phyloP scores from a whole-genome alignment of 108 stramenopile species.

The Nitzschia sp. region DNA sequence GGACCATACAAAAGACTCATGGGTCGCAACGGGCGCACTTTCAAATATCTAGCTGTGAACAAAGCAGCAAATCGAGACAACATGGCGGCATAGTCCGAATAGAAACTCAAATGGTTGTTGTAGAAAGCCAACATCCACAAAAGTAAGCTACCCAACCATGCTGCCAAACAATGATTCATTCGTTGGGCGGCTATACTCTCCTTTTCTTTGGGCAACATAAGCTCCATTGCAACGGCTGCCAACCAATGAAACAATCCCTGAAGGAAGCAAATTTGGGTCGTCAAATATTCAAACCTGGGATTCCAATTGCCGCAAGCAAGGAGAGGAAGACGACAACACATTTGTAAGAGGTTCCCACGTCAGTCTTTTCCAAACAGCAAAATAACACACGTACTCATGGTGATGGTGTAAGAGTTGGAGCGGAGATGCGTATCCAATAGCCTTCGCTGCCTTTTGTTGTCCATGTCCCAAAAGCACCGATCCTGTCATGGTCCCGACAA shows the following conservation, averaged over 20 bases:
- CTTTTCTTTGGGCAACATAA: constrained; percentile 26
- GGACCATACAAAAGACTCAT: constrained; percentile 38
- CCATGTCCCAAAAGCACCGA: constrained; percentile 43
- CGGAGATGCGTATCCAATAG: constrained; percentile 25
- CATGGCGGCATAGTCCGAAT: constrained; percentile 43
- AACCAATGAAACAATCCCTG: constrained; percentile 60
- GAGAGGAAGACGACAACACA: no score
- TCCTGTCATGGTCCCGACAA: constrained; percentile 55
- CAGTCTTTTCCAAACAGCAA: not conserved
- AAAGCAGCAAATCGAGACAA: constrained; percentile 29
- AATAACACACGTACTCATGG: constrained; percentile 27
- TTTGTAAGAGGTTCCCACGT: no score
- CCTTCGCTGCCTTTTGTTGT: constrained; percentile 20
- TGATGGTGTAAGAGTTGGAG: constrained; percentile 35
- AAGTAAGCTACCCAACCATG: constrained; percentile 29
- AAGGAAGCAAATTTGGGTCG: constrained; percentile 46
- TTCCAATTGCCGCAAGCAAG: constrained; percentile 5
- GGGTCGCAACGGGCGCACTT: constrained; percentile 23
- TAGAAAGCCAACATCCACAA: constrained; percentile 48
- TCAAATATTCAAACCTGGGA: constrained; percentile 45
- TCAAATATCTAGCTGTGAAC: constrained; percentile 14
- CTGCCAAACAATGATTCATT: constrained; percentile 46
- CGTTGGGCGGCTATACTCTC: constrained; percentile 35
- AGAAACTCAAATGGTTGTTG: constrained; percentile 51
- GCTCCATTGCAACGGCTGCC: constrained; percentile 40